These are phyloP conservation scores for Epichloe gansuensis DNA, from an alignment of 2,329 filamentous ascomycete species.

Conservation along the genomic window DNA sequence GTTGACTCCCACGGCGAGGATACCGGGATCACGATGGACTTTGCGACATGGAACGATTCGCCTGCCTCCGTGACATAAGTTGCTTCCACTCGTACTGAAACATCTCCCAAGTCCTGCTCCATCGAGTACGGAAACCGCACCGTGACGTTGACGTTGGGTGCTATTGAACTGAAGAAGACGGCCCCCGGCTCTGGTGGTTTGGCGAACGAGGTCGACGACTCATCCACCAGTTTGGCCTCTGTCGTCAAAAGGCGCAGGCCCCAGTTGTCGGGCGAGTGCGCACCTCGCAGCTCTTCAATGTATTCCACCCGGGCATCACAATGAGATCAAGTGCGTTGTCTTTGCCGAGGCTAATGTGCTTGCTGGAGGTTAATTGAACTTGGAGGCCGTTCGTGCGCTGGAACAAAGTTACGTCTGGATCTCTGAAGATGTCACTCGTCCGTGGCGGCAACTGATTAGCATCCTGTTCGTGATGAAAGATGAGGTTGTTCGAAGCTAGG, in stretches of 20 bases:
- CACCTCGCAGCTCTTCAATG: slow-evolving; percentile 46
- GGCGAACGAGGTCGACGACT: slow-evolving; percentile 29
- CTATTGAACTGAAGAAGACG: slow-evolving; percentile 38
- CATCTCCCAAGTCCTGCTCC: slow-evolving; percentile 60
- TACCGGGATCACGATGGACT: slow-evolving; percentile 53
- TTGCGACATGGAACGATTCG: slow-evolving; percentile 25
- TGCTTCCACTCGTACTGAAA: slow-evolving; percentile 66
- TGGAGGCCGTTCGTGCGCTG: slow-evolving; percentile 58
- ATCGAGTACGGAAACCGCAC: slow-evolving; percentile 72
- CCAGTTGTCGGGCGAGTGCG: slow-evolving; percentile 53
- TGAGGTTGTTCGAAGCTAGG: slow-evolving; percentile 50
- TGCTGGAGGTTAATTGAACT: slow-evolving; percentile 53
- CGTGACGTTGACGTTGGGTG: slow-evolving; percentile 33
- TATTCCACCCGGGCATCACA: slow-evolving; percentile 63
- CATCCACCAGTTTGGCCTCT: slow-evolving; percentile 40
- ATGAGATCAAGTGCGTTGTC: slow-evolving; percentile 66
- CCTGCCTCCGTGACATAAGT: slow-evolving; percentile 58
- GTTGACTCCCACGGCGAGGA: slow-evolving; percentile 84
- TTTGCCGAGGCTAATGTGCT: slow-evolving; percentile 65
- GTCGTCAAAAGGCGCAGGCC: slow-evolving; percentile 51
- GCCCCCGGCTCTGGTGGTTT: slow-evolving; percentile 41
- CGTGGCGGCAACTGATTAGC: slow-evolving; percentile 33
- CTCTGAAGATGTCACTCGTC: slow-evolving; percentile 39
- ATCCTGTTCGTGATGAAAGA: slow-evolving; percentile 53
- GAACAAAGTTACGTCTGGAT: slow-evolving; percentile 59